These are phyloP conservation scores for Verticillium nonalfalfae DNA, from an alignment of 2,329 filamentous ascomycete species.

Conservation along the genomic window DNA sequence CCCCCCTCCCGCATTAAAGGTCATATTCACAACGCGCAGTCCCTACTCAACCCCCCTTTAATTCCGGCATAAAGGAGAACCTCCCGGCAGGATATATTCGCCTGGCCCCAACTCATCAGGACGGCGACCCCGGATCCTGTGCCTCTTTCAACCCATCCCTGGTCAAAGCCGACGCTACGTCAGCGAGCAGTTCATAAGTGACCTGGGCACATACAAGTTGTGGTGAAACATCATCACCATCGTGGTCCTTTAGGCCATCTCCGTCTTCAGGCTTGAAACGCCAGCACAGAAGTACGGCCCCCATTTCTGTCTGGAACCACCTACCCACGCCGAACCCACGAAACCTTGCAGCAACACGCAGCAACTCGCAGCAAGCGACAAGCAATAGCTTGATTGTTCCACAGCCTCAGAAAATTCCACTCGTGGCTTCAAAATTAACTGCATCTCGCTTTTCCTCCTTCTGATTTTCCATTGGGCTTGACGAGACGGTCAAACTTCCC, in stretches of 20 bases:
- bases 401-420: not conserved
- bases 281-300: not conserved
- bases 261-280: not conserved
- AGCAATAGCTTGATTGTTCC: not conserved
- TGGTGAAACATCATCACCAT: not conserved
- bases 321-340: not conserved
- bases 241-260: not conserved
- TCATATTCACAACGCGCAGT: not conserved
- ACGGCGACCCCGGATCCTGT: not conserved
- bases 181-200: not conserved
- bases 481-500: not conserved
- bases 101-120: not conserved
- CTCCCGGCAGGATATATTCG: not conserved
- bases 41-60: not conserved
- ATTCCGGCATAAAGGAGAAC: constrained; percentile 1
- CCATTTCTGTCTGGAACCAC: not conserved
- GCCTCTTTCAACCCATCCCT: not conserved
- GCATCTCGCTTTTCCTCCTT: not conserved
- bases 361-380: not conserved
- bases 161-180: not conserved
- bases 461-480: not conserved
- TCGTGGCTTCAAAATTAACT: not conserved
- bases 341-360: constrained; percentile 1
- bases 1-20: not conserved
- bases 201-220: not conserved